phyloP scores from a whole-genome alignment of 768 basidiomycete genomes.

The Calocera viscosa region DNA sequence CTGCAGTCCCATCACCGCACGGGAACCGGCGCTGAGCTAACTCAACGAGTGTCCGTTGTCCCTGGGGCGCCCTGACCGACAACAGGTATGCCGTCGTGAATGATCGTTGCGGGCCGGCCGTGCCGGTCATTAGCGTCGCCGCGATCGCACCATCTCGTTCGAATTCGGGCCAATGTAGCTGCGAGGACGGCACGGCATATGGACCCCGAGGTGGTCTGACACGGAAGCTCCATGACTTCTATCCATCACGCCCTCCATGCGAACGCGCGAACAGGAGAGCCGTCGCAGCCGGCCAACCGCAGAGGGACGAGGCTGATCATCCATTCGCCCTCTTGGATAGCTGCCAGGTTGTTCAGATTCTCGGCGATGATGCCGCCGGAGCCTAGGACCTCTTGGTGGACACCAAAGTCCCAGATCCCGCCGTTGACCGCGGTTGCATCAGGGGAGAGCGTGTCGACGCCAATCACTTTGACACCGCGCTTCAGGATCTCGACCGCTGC shows the following conservation, averaged over 20 bases:
- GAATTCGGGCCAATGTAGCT: no score
- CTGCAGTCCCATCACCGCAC: neutral
- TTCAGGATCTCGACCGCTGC: slow-evolving; percentile 40
- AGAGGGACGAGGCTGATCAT: slow-evolving; percentile 48
- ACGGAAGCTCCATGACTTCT: no score
- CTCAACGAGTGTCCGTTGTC: no score
- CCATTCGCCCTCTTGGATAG: slow-evolving; percentile 28
- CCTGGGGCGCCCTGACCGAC: no score
- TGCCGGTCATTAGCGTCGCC: neutral
- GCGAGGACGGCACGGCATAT: no score
- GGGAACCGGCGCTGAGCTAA: neutral
- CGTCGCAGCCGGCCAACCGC: slow-evolving; percentile 47
- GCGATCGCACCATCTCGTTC: neutral
- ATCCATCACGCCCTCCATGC: slow-evolving; percentile 31
- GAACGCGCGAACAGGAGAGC: slow-evolving; percentile 58
- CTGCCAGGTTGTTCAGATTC: slow-evolving; percentile 48
- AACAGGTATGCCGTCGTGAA: no score
- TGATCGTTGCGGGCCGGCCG: neutral
- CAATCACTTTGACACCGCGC: slow-evolving; percentile 45
- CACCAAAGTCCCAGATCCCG: slow-evolving; percentile 29
- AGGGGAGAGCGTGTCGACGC: slow-evolving; percentile 52
- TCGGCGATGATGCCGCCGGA: slow-evolving; percentile 54
- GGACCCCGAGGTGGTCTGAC: no score
- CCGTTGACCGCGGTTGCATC: slow-evolving; percentile 37
- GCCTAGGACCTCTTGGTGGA: slow-evolving; percentile 51